A percentile compares a stretch with the other conserved stretches of the same genome.
Evolutionary conservation across 345 rosid species (phyloP).

Genomic region (Psidium friedrichsthalianum): DNA sequence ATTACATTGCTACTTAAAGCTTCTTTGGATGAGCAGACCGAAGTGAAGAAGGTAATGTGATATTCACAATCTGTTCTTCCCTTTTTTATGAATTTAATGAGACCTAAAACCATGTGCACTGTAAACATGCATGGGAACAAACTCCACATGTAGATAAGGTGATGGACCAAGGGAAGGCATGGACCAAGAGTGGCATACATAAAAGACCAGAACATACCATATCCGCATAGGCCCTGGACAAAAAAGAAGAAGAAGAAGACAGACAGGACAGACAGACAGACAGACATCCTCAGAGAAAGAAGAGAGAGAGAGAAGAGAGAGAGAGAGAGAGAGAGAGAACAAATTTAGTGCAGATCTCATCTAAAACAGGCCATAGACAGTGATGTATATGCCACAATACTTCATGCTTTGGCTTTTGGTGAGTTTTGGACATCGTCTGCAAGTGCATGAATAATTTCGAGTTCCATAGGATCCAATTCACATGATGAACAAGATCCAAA

Average conservation of each 20-base stretch:
- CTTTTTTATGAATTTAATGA: background rate
- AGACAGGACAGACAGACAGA: background rate
- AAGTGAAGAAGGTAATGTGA: background rate
- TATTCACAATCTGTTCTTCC: background rate
- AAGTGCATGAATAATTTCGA: background rate
- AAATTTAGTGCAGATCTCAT: background rate
- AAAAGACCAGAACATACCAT: background rate
- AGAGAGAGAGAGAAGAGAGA: background rate
- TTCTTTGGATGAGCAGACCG: background rate
- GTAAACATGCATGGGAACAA: background rate
- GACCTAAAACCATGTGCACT: background rate
- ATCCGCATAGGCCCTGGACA: background rate
- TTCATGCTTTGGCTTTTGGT: background rate
- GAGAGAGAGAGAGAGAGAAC: background rate
- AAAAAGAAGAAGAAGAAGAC: background rate
- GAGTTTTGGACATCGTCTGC: background rate
- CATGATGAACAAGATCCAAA: conserved; percentile 10
- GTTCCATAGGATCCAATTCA: conserved; percentile 11
- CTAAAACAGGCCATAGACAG: background rate
- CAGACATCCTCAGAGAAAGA: background rate
- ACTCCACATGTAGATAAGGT: background rate
- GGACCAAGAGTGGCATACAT: background rate
- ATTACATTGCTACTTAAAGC: background rate
- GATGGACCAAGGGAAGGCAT: background rate
- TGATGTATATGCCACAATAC: background rate